Conservation (phyloP, 1,284 basidiomycete genomes). For the Entoloma clypeatum region DNA sequence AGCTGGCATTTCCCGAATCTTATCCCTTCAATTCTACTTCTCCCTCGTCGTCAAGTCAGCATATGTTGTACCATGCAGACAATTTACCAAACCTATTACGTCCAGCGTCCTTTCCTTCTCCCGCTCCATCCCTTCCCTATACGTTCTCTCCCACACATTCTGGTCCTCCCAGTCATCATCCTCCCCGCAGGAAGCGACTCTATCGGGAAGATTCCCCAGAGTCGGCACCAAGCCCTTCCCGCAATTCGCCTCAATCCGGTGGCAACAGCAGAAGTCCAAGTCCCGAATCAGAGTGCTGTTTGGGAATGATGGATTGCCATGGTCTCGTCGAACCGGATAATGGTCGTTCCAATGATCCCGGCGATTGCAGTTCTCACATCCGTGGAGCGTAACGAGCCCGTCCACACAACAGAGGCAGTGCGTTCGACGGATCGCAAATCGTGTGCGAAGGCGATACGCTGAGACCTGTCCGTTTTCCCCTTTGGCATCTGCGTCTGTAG, state of each 20-base stretch:
- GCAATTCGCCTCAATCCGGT: conserved; percentile 6
- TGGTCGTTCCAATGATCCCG: conserved; percentile 20
- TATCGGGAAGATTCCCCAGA: conserved; percentile 27
- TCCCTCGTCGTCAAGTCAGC: conserved; percentile 7
- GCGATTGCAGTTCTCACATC: conserved; percentile 17
- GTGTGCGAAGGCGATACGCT: too few relatives aligned
- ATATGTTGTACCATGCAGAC: conserved; percentile 7
- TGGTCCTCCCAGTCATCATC: conserved; percentile 8
- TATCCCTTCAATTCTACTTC: conserved; percentile 5
- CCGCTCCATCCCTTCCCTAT: conserved; percentile 26
- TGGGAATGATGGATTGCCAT: conserved; percentile 46
- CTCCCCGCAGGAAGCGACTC: conserved; percentile 20
- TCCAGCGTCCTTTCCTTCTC: conserved; percentile 20
- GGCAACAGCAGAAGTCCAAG: conserved; percentile 23
- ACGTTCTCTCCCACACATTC: conserved; percentile 13
- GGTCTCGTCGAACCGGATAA: conserved; percentile 37
- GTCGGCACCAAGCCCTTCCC: conserved; percentile 12
- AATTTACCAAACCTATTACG: conserved; percentile 9
- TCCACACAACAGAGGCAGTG: too few relatives aligned
- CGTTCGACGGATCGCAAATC: too few relatives aligned
- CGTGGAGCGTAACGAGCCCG: conserved; percentile 12
- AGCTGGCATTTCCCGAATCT: conserved; percentile 30
- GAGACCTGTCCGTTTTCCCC: too few relatives aligned
- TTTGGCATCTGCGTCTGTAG: too few relatives aligned
- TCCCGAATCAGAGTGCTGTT: conserved; percentile 40